Evolutionary conservation across 2,329 filamentous ascomycete species (phyloP), one percentile per base, ranked within the genome.

Genomic region (Fusarium keratoplasticum): DNA sequence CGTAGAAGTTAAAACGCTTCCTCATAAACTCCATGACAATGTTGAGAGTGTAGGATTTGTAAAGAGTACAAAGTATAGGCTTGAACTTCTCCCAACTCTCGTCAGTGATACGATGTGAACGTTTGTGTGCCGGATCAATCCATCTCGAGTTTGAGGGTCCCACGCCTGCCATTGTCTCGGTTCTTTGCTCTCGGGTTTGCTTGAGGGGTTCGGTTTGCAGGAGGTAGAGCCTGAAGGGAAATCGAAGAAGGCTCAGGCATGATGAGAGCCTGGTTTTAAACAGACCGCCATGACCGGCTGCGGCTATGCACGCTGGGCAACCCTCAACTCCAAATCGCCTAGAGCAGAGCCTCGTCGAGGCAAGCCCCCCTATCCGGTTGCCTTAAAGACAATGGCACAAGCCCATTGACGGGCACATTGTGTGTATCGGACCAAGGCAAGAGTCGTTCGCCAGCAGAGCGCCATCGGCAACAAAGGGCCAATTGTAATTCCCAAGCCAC

Each of bases 61-160:
- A 78, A 6, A 78, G 68, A 2, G 16, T 35, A 40, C 74, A 76
- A 18, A 78, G 70, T 7, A 72, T 55, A 9, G 75, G 58, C 33
- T 73, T 77, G 58, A 71, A 72, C 18, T 9, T 58, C 25, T 78
- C 72, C 76, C 76, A 78, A 11, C 55, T 70, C 27, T 70, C 67
- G 11, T 78, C 76, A 14, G 67, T 74, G 38, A 78, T 77, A 50
- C 76, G 76, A 33, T 66, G 58, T 29, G 76, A 77, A 22, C 73
- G 76, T 18, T 47, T 76, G 36, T 63, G 47, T 11, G 50, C 31
- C 10, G 35, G 25, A 13, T 66, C 68, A 38, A 29, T 18, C 31
- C 65, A 71, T 33, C 60, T 73, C 20, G 61, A 40, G 31, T 61
- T 57, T 2, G 68, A 66, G 22, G 61, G 33, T 61, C 54, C 57